Evolutionary conservation across 345 rosid species (phyloP).

Genomic region (Rhodamnia rubescens): DNA sequence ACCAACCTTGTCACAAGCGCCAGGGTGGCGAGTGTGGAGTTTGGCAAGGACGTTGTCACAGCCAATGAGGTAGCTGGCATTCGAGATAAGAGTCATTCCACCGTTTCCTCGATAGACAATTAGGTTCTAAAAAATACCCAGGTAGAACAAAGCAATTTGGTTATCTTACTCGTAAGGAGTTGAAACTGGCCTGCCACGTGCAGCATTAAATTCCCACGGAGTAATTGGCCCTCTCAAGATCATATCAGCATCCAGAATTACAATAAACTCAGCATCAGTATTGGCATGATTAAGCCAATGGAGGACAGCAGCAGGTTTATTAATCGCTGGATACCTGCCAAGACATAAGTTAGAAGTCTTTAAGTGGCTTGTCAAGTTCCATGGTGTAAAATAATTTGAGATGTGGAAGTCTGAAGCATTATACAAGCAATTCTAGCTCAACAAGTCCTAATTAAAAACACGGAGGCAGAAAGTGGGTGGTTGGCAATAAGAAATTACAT

Average conservation of each 20-base stretch:
- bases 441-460: background rate
- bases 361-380: background rate
- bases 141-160: background rate
- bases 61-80: slow-evolving; percentile 75
- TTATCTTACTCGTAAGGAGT: slow-evolving; percentile 92
- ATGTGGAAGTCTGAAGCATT: background rate
- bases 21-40: slow-evolving; percentile 89
- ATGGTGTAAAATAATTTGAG: background rate
- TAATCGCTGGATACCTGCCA: slow-evolving; percentile 96
- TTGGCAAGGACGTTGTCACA: slow-evolving; percentile 89
- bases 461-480: background rate
- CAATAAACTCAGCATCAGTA: slow-evolving; percentile 82
- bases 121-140: background rate
- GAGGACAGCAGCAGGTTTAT: slow-evolving; percentile 95
- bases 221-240: slow-evolving; percentile 91
- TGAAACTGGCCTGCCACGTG: slow-evolving; percentile 90
- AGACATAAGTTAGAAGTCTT: background rate
- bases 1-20: slow-evolving; percentile 95
- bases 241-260: slow-evolving; percentile 99
- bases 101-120: background rate
- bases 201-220: slow-evolving; percentile 94
- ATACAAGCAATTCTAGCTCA: background rate
- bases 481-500: background rate
- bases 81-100: background rate
- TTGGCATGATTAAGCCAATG: slow-evolving; percentile 96